Base-by-base conservation (phyloP, 2,329 filamentous ascomycete species). In the Xylariaceae sp. region DNA sequence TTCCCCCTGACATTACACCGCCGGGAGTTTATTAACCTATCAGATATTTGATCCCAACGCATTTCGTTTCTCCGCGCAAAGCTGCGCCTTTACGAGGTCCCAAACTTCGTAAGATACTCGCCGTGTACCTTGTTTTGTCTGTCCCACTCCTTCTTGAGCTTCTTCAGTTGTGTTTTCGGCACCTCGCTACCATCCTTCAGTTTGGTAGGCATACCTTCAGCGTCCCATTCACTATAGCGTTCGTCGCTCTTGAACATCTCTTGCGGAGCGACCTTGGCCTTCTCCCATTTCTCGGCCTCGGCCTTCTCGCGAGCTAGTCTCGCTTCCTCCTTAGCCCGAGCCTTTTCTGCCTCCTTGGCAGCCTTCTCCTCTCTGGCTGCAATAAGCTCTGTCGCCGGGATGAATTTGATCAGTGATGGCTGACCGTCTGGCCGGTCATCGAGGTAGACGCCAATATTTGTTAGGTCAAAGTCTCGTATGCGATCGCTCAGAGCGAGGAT, bases 91-190 rank as follows among this genome's bases (percentile, higher is more conserved):
- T 58, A 67, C 29, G 60, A 57, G 29, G 47, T 58, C 7, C 68
- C 69, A 53, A 71, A 69, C 56, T 71, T 72, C n/a, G 60, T 62
- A 37, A 67, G 51, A 56, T 65, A 87, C 58, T 85, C 83, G 59
- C 92, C 86, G 69, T 92, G 86, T 54, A 81, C 70, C 79, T 92
- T 95, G 78, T 91, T 94, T 75, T 96, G 92, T 68, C 79, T 85
- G 63, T 95, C 88, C 89, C 89, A 95, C 52, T 90, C 86, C 77
- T 96, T 96, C 73, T 79, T 85, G 63, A 96, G 71, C 75, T 89
- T 92, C 79, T 96, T 96, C 47, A 74, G 67, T 66, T 84, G 81
- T 55, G 80, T 87, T 77, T 96, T 96, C 4, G 88, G 81, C 36
- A 96, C 78, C 62, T 95, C 89, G 56, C 83, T 85, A 0, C 90